Evolutionary conservation across 441 rosid genomes (phyloP).

Genomic region (Cnidoscolus chayamansa): DNA sequence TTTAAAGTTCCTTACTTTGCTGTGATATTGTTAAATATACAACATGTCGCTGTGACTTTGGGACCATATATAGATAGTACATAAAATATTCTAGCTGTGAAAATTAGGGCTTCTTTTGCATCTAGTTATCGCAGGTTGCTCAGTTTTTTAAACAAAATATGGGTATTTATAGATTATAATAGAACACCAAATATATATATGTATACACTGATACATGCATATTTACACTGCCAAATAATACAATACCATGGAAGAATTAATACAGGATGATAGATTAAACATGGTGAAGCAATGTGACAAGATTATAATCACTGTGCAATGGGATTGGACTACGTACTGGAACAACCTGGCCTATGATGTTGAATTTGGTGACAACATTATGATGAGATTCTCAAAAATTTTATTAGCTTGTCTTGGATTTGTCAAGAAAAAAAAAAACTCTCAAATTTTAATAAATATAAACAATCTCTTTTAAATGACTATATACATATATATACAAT

Average conservation of each 20-base stretch:
- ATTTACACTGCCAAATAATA: background rate
- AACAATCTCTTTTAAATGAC: no score
- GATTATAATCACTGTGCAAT: background rate
- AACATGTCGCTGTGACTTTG: background rate
- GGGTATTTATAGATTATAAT: background rate
- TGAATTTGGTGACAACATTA: conserved; percentile 35
- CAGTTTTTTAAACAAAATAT: background rate
- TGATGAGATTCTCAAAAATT: conserved; percentile 5
- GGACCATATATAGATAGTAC: background rate
- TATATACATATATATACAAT: no score
- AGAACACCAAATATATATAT: background rate
- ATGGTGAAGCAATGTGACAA: no score
- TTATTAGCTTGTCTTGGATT: no score
- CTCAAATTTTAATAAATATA: no score
- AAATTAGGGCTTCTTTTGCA: background rate
- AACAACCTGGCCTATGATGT: conserved; percentile 34
- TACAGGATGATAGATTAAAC: background rate
- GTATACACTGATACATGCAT: background rate
- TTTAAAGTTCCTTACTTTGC: background rate
- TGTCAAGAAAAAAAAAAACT: no score
- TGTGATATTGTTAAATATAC: background rate
- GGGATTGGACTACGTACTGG: background rate
- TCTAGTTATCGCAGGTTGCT: background rate
- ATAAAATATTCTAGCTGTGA: background rate
- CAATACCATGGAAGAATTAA: conserved; percentile 18